phyloP scores from a whole-genome alignment of 1,284 basidiomycete species.

The Gomphus bonarii region DNA sequence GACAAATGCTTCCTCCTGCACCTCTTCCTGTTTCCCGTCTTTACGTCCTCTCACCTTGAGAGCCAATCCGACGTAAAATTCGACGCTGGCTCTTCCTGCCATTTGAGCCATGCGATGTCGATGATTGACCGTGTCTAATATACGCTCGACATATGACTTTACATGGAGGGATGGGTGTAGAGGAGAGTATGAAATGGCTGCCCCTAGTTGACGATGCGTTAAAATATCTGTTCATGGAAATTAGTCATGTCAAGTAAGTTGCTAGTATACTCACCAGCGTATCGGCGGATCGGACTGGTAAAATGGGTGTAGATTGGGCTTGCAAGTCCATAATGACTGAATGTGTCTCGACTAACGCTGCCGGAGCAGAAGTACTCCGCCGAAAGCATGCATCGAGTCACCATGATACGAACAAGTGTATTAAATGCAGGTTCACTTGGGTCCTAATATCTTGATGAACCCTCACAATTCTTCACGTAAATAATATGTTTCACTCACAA shows the following conservation, averaged over 20 bases:
- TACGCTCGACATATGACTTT: slow-evolving; percentile 81
- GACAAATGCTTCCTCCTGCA: slow-evolving; percentile 86
- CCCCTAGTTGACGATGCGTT: slow-evolving; percentile 88
- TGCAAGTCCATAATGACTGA: slow-evolving; percentile 95
- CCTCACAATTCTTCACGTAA: not conserved
- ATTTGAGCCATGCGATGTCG: slow-evolving; percentile 95
- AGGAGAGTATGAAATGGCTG: slow-evolving; percentile 78
- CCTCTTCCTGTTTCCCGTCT: slow-evolving; percentile 32
- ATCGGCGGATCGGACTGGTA: slow-evolving; percentile 88
- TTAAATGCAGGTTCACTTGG: slow-evolving; percentile 83
- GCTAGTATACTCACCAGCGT: slow-evolving; percentile 62
- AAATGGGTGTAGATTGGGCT: slow-evolving; percentile 98
- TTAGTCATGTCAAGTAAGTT: slow-evolving; percentile 9
- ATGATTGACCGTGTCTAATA: slow-evolving; percentile 83
- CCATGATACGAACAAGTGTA: slow-evolving; percentile 97
- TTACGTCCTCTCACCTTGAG: slow-evolving; percentile 58
- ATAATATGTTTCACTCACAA: slow-evolving; percentile 41
- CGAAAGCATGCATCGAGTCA: slow-evolving; percentile 95
- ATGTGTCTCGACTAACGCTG: slow-evolving; percentile 85
- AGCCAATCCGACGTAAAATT: slow-evolving; percentile 94
- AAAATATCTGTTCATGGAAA: slow-evolving; percentile 62
- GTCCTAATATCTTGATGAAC: slow-evolving; percentile 33
- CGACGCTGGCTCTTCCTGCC: slow-evolving; percentile 90
- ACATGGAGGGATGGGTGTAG: slow-evolving; percentile 85
- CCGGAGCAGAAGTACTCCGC: slow-evolving; percentile 99